These are phyloP conservation scores for Boletus patriciae DNA, from an alignment of 768 basidiomycete species.

Conservation along the genomic window DNA sequence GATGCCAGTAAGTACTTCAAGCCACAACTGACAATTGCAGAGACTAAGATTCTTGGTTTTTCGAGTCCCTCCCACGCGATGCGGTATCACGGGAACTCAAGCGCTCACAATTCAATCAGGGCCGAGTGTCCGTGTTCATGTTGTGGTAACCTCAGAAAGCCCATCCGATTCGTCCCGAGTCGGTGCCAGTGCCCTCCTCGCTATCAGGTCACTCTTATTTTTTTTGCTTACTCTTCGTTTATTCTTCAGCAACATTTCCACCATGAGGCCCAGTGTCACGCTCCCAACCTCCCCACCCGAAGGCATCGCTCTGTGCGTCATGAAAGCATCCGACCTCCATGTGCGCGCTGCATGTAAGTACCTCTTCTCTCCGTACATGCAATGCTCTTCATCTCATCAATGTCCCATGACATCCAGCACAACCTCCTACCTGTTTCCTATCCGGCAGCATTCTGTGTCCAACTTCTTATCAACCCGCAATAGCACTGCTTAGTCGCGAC, in stretches of 20 bases:
- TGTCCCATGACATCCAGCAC: constrained; percentile 10
- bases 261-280: constrained; percentile 7
- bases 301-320: constrained; percentile 21
- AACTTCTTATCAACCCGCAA: constrained; percentile 30
- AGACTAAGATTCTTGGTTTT: background rate
- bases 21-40: background rate
- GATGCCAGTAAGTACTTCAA: background rate
- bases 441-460: constrained; percentile 32
- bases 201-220: background rate
- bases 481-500: constrained; percentile 32
- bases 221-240: background rate
- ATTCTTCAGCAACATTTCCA: background rate
- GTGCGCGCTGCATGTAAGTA: constrained; percentile 27
- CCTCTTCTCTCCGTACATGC: background rate
- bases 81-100: background rate
- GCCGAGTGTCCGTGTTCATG: background rate
- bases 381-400: constrained; percentile 2
- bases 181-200: no score
- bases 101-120: background rate
- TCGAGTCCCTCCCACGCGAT: background rate
- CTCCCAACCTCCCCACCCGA: constrained; percentile 2
- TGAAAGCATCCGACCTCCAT: constrained; percentile 33
- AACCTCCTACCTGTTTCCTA: constrained; percentile 29
- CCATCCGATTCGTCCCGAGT: constrained; percentile 24
- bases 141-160: background rate